Evolutionary conservation across 163 green algal species (phyloP), one percentile per base, ranked within the genome.

Genomic region (Volvox carteri): DNA sequence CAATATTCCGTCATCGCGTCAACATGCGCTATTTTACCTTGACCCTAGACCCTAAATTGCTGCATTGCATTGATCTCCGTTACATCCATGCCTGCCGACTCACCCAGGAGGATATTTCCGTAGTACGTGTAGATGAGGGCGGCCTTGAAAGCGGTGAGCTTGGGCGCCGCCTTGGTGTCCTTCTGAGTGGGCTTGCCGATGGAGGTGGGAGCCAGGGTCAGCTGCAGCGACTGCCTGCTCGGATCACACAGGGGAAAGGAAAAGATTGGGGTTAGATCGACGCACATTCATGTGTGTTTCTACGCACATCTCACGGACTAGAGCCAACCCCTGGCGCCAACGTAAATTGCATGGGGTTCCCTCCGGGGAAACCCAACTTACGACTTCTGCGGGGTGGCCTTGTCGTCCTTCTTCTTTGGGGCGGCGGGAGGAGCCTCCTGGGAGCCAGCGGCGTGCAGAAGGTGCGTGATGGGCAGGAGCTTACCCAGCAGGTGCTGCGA

Each of bases 401-500:
- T 87, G 62, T 70, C 48, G 2, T 72, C 58, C 44, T 88, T 79
- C 78, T 92, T 89, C 88, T 92, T 92, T 87, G 56, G 23, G 0
- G 81, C 18, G 0, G 74, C n/a, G 48, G 75, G 75, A 16, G 78
- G 25, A 2, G 81, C 81, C 93, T 95, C 93, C 33, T 93, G 90
- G 37, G 62, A 72, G 73, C 93, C 93, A 50, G 92, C 90, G 50
- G 93, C 90, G 30, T 93, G 92, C 76, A 95, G 92, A 78, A 95
- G 90, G 87, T 95, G 93, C 76, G 68, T 87, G 74, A 90, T 86
- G 60, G 93, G 93, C 76, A 95, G 93, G 23, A 93, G 85, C 78
- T 80, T 87, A 89, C 84, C 91, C 41, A 95, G 93, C 77, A 95
- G 86, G 54, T 93, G n/a, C 77, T 92, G 90, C 25, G 93, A 91